Evolutionary conservation across 1,284 basidiomycete species (phyloP).

Genomic region (Leccinum pachyderme): DNA sequence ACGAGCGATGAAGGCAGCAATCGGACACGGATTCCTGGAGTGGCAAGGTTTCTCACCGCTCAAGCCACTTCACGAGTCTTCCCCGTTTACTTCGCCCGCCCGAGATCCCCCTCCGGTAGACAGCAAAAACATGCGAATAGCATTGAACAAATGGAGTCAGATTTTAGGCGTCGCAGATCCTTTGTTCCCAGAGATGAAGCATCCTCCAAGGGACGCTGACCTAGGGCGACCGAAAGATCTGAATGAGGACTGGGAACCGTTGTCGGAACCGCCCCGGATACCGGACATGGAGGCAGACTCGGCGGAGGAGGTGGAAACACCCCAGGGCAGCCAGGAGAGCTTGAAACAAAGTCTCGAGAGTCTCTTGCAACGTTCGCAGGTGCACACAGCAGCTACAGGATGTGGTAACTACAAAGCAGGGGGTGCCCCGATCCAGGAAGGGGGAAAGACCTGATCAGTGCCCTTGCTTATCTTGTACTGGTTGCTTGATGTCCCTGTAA

Average conservation of each 20-base stretch:
- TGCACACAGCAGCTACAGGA: background rate
- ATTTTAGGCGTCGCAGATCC: constrained; percentile 33
- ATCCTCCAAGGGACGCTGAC: constrained; percentile 3
- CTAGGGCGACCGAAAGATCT: constrained; percentile 1
- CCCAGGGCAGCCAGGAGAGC: constrained; percentile 10
- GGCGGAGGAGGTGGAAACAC: constrained; percentile 6
- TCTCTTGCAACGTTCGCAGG: constrained; percentile 16
- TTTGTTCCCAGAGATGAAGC: constrained; percentile 30
- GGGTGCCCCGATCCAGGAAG: background rate
- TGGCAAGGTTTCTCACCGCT: constrained; percentile 33
- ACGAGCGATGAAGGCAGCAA: constrained; percentile 28
- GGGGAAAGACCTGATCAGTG: background rate
- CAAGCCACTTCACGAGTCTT: constrained; percentile 28
- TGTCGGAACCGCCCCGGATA: constrained; percentile 15
- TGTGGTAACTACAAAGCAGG: background rate
- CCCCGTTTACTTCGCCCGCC: constrained; percentile 24
- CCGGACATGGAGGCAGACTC: background rate
- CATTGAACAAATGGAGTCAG: constrained; percentile 35
- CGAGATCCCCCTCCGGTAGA: constrained; percentile 18
- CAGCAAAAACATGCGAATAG: constrained; percentile 30
- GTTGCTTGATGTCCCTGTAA: constrained; percentile 3
- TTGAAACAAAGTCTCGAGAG: constrained; percentile 28
- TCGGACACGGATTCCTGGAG: constrained; percentile 33
- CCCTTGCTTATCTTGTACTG: background rate
- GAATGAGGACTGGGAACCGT: constrained; percentile 24